These are phyloP conservation scores for Lumnitzera racemosa DNA, from an alignment of 345 rosid genomes.

Conservation along the genomic window DNA sequence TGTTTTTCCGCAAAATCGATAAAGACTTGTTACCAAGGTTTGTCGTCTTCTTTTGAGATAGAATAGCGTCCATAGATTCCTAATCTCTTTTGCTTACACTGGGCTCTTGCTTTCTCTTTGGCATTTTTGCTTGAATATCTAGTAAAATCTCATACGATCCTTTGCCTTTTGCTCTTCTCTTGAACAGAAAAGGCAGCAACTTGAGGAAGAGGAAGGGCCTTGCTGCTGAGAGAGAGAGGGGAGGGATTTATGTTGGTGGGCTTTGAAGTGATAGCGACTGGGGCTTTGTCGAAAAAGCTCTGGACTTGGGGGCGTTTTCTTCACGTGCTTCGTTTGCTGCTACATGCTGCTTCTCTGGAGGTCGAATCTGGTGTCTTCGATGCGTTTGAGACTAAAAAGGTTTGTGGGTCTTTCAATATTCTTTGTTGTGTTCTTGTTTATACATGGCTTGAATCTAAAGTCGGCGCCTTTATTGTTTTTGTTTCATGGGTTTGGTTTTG, in stretches of 20 bases:
- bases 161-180: conserved; percentile 15
- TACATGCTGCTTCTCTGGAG: conserved; percentile 53
- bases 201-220: conserved; percentile 7
- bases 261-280: conserved; percentile 62
- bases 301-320: conserved; percentile 19
- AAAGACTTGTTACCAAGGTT: conserved; percentile 7
- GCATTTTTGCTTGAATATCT: conserved; percentile 12
- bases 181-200: neutral
- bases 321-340: conserved; percentile 10
- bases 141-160: conserved; percentile 7
- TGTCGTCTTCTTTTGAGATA: conserved; percentile 22
- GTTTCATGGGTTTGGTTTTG: conserved; percentile 12
- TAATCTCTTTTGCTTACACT: conserved; percentile 25
- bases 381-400: conserved; percentile 76
- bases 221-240: conserved; percentile 1
- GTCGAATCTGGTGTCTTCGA: conserved; percentile 50
- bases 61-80: conserved; percentile 63
- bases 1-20: conserved; percentile 4
- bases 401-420: conserved; percentile 11
- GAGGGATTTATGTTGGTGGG: conserved; percentile 87
- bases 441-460: conserved; percentile 15
- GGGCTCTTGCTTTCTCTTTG: neutral
- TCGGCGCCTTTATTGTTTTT: conserved; percentile 8
- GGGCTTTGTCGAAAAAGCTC: conserved; percentile 53
- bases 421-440: neutral